Percentiles rank a stretch among this genome's conserved stretches.
phyloP scores from a whole-genome alignment of 2,329 filamentous ascomycete species.

The Curvularia hawaiiensis region DNA sequence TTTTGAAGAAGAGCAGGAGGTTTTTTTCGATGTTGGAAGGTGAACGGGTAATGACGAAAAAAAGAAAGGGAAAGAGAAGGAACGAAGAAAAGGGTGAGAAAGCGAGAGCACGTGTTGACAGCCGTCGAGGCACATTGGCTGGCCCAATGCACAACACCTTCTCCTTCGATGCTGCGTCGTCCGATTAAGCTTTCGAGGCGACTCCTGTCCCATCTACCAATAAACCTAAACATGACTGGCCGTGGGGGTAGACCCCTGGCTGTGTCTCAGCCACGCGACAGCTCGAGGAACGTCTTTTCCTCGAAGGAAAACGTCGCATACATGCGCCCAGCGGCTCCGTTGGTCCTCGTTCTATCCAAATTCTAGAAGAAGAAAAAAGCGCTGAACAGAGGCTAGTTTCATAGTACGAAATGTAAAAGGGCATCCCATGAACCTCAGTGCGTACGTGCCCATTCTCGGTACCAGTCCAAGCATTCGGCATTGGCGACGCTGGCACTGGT shows the following conservation, averaged over 20 bases:
- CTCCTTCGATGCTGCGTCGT: neutral
- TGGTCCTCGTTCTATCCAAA: neutral
- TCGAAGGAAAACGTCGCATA: neutral
- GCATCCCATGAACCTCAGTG: slow-evolving; percentile 18
- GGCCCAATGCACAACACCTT: neutral
- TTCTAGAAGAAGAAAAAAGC: neutral
- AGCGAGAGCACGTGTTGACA: neutral
- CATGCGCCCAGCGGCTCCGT: neutral
- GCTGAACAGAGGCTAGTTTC: neutral
- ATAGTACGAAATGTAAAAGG: neutral
- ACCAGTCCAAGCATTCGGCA: slow-evolving; percentile 86
- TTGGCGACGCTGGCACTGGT: slow-evolving; percentile 95
- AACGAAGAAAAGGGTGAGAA: neutral
- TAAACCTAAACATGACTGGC: neutral
- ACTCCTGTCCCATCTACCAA: neutral
- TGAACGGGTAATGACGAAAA: neutral
- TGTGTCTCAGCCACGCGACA: neutral
- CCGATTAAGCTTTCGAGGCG: neutral
- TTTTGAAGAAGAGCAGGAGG: neutral
- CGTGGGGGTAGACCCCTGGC: neutral
- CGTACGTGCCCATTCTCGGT: slow-evolving; percentile 68
- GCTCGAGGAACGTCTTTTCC: neutral
- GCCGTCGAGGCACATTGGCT: neutral
- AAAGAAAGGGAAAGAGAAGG: neutral
- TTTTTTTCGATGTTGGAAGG: neutral